Percentiles rank a stretch among this genome's conserved stretches.
phyloP scores from a whole-genome alignment of 129 eudicot genomes.

The Dittrichia graveolens region DNA sequence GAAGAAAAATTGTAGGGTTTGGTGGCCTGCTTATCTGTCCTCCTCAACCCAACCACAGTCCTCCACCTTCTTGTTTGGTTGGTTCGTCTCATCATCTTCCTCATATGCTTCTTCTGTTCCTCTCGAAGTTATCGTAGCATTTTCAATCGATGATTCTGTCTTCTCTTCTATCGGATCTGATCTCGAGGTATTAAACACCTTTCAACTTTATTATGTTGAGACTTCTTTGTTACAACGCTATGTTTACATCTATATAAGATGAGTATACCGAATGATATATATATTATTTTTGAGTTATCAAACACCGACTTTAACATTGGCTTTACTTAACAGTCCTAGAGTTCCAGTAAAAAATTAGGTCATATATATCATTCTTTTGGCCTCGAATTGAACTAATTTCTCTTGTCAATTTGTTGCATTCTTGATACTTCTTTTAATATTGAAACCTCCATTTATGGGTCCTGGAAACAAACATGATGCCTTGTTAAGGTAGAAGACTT shows the following conservation, averaged over 20 bases:
- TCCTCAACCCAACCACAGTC: conserved; percentile 34
- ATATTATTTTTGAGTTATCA: background rate
- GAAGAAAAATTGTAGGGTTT: conserved; percentile 69
- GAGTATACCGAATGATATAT: conserved; percentile 6
- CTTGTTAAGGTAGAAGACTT: background rate
- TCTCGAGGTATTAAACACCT: conserved; percentile 45
- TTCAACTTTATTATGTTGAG: conserved; percentile 15
- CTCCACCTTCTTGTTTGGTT: conserved; percentile 62
- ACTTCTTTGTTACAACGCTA: conserved; percentile 1
- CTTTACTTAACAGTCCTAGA: conserved; percentile 10
- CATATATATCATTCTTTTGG: background rate
- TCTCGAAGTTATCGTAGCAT: conserved; percentile 76
- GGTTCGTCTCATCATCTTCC: conserved; percentile 56
- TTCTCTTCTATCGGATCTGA: conserved; percentile 38
- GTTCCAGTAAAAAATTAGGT: conserved; percentile 3
- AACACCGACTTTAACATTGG: background rate
- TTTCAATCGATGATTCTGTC: conserved; percentile 44
- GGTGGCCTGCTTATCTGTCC: conserved; percentile 82
- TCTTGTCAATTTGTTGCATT: background rate
- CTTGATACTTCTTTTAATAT: background rate
- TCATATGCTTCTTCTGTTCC: conserved; percentile 39
- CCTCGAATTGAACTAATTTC: background rate
- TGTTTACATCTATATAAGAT: conserved; percentile 2
- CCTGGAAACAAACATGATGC: conserved; percentile 2
- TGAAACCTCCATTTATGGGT: background rate